Evolutionary conservation across 2,329 filamentous ascomycete genomes (phyloP).

Genomic region (Pseudogymnoascus sp.): DNA sequence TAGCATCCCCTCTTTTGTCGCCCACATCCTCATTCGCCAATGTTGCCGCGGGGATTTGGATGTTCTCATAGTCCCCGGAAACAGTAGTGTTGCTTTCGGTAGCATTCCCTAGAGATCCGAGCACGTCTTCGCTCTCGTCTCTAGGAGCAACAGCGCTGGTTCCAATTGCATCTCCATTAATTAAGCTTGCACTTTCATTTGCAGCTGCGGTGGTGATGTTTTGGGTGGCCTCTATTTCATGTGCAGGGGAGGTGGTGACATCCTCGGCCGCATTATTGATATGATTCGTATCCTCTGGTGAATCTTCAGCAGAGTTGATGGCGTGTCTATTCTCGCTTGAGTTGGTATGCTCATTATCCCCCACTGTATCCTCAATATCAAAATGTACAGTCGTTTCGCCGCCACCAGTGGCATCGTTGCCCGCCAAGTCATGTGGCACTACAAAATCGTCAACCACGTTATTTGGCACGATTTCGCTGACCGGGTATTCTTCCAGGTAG

Average conservation of each 20-base stretch:
- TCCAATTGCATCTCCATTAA: not conserved
- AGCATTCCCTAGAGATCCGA: not conserved
- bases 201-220: not conserved
- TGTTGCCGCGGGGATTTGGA: not conserved
- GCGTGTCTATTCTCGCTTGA: not conserved
- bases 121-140: not conserved
- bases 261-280: not conserved
- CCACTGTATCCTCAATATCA: not conserved
- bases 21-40: not conserved
- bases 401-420: not conserved
- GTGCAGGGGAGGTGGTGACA: not conserved
- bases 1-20: not conserved
- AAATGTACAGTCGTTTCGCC: not conserved
- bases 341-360: slow-evolving; percentile 1
- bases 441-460: not conserved
- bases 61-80: not conserved
- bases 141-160: not conserved
- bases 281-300: not conserved
- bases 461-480: not conserved
- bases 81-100: not conserved
- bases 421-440: not conserved
- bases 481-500: not conserved
- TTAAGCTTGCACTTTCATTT: not conserved
- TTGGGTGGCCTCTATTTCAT: not conserved
- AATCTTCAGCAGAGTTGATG: not conserved